These are phyloP conservation scores for Metschnikowia colocasiae DNA, from an alignment of 805 yeast genomes.

Conservation along the genomic window DNA sequence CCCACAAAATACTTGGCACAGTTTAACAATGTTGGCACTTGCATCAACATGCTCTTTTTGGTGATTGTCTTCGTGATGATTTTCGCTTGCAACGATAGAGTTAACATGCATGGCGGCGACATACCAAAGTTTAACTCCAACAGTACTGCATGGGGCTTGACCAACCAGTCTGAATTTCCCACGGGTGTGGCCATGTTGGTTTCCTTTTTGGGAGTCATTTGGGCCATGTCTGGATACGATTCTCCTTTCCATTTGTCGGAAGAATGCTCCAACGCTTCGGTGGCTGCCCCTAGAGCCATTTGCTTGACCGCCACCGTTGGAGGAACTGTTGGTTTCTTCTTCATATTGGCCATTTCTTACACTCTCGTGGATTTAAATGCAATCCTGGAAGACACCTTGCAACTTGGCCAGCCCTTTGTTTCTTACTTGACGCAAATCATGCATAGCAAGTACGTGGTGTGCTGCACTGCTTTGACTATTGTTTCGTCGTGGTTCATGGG, in stretches of 20 bases:
- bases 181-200: slow-evolving; percentile 55
- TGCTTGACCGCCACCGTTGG: slow-evolving; percentile 55
- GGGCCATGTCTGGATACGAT: slow-evolving; percentile 76
- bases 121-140: slow-evolving; percentile 48
- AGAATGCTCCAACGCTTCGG: slow-evolving; percentile 61
- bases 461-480: slow-evolving; percentile 42
- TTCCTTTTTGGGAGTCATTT: slow-evolving; percentile 58
- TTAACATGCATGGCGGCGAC: slow-evolving; percentile 26
- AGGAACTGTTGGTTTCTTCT: slow-evolving; percentile 53
- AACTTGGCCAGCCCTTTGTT: slow-evolving; percentile 58
- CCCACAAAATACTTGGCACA: slow-evolving; percentile 55
- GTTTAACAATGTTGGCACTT: slow-evolving; percentile 49
- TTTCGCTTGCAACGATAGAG: slow-evolving; percentile 49
- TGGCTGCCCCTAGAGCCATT: slow-evolving; percentile 66
- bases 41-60: slow-evolving; percentile 47
- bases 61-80: slow-evolving; percentile 52
- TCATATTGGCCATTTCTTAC: slow-evolving; percentile 59
- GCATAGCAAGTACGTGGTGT: slow-evolving; percentile 37
- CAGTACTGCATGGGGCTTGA: slow-evolving; percentile 50
- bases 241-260: slow-evolving; percentile 75
- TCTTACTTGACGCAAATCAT: slow-evolving; percentile 50
- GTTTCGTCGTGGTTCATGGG: slow-evolving; percentile 49
- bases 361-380: slow-evolving; percentile 49
- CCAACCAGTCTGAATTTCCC: slow-evolving; percentile 62
- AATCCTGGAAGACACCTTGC: slow-evolving; percentile 46